Conservation (phyloP, 345 rosid genomes). For the Anacardium occidentale region DNA sequence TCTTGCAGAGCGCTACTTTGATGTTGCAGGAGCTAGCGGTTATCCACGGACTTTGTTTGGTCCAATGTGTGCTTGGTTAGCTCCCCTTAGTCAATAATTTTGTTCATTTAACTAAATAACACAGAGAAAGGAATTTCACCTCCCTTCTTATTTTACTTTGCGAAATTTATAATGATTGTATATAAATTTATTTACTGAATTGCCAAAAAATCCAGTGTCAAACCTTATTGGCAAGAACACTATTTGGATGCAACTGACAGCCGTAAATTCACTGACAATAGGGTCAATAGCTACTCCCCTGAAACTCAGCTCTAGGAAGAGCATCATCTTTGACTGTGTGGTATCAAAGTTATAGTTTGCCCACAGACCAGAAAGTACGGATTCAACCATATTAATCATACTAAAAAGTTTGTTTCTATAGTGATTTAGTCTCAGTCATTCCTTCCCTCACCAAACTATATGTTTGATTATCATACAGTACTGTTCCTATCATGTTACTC, state of each 20-base stretch:
- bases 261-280: neutral
- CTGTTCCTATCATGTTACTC: too few relatives aligned
- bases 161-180: too few relatives aligned
- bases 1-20: too few relatives aligned
- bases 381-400: neutral
- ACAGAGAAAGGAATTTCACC: neutral
- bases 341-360: neutral
- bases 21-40: neutral
- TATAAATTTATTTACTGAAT: too few relatives aligned
- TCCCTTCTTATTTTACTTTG: neutral
- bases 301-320: neutral
- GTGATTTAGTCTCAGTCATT: neutral
- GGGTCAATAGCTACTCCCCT: neutral
- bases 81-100: neutral
- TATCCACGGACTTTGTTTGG: too few relatives aligned
- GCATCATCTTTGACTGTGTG: neutral
- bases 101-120: neutral
- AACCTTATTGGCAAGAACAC: neutral
- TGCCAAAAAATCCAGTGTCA: too few relatives aligned
- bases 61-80: neutral
- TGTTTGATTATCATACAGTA: too few relatives aligned
- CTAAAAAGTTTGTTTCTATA: neutral
- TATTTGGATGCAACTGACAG: neutral
- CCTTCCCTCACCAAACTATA: neutral
- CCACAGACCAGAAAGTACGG: neutral